Evolutionary conservation across 192 early-diverging fungal species (phyloP).

Genomic region (Coemansia sp.): DNA sequence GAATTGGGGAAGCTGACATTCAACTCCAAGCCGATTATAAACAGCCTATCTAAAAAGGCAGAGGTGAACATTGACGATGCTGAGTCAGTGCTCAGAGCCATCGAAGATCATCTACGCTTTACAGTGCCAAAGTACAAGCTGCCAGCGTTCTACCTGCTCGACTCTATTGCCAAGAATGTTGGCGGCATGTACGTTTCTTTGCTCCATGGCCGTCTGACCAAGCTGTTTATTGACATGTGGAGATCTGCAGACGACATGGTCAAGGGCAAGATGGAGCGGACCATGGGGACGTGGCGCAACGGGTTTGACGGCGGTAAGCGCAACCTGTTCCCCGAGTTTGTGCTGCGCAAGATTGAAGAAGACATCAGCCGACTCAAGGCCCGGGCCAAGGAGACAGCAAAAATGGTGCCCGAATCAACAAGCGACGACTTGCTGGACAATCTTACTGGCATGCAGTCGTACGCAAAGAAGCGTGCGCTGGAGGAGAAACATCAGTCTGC

Average conservation of each 20-base stretch:
- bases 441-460: constrained; percentile 39
- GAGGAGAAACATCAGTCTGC: constrained; percentile 27
- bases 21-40: constrained; percentile 93
- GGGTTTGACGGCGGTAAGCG: constrained; percentile 52
- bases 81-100: constrained; percentile 72
- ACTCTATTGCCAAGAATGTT: constrained; percentile 96
- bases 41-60: constrained; percentile 81
- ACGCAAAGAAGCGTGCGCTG: constrained; percentile 38
- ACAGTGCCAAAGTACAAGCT: constrained; percentile 62
- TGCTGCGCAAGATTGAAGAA: constrained; percentile 46
- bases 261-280: constrained; percentile 68
- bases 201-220: constrained; percentile 73
- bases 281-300: constrained; percentile 81
- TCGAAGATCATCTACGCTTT: constrained; percentile 55
- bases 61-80: constrained; percentile 68
- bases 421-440: constrained; percentile 35
- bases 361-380: constrained; percentile 35
- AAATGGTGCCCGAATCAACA: constrained; percentile 9
- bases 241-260: constrained; percentile 64
- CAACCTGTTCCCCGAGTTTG: constrained; percentile 49
- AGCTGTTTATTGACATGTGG: constrained; percentile 75
- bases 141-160: constrained; percentile 86
- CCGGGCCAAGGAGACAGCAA: constrained; percentile 11
- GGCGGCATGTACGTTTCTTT: constrained; percentile 71
- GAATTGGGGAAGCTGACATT: constrained; percentile 81